Percentiles rank a stretch among this genome's conserved stretches.
These are phyloP conservation scores for Oryza glumipatula DNA, from an alignment of 176 grass and related monocot genomes.

Conservation along the genomic window DNA sequence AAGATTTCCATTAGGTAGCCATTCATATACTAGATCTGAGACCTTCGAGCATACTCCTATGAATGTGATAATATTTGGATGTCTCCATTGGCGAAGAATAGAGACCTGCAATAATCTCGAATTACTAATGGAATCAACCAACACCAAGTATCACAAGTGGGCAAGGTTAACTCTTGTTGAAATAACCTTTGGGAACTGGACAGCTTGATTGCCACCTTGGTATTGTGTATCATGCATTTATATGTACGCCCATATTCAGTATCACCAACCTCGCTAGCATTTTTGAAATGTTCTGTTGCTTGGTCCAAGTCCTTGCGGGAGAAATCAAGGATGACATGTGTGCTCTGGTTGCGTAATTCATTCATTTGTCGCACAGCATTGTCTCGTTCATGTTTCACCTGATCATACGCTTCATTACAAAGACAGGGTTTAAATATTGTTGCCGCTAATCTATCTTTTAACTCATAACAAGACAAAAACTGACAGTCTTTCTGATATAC, in stretches of 20 bases:
- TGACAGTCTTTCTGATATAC: conserved; percentile 2
- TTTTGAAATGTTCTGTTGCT: conserved; percentile 50
- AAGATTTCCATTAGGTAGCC: conserved; percentile 33
- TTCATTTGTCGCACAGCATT: conserved; percentile 35
- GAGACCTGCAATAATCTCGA: conserved; percentile 28
- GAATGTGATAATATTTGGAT: conserved; percentile 38
- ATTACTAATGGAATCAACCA: conserved; percentile 11
- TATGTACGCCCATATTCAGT: conserved; percentile 44
- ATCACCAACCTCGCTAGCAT: conserved; percentile 33
- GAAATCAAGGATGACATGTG: conserved; percentile 8
- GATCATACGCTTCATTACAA: conserved; percentile 15
- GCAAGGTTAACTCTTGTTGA: conserved; percentile 38
- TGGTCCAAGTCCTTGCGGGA: conserved; percentile 34
- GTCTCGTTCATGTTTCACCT: conserved; percentile 42
- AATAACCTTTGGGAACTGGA: conserved; percentile 41
- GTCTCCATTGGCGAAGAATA: conserved; percentile 33
- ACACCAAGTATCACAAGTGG: no score
- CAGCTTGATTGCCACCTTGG: conserved; percentile 44
- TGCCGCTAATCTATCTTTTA: conserved; percentile 28
- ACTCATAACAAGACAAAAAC: neutral
- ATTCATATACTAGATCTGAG: conserved; percentile 35
- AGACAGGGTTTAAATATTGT: neutral
- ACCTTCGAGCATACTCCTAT: conserved; percentile 41
- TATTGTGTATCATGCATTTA: conserved; percentile 48
- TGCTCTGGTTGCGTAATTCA: conserved; percentile 28